phyloP scores from a whole-genome alignment of 257 asterid genomes.

The Solanum infundibuliforme region DNA sequence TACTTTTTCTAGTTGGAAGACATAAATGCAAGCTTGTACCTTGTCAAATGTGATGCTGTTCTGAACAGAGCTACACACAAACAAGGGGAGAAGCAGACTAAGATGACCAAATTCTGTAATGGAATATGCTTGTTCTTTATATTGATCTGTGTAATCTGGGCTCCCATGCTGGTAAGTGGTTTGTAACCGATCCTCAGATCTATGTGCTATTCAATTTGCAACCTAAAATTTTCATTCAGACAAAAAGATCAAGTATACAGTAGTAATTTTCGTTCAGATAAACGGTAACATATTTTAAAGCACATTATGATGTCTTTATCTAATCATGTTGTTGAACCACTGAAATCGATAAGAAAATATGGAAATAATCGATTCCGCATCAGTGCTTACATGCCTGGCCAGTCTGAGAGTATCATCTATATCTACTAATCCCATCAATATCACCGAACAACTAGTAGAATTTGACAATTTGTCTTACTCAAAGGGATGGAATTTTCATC shows the following conservation, averaged over 20 bases:
- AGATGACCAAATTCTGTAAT: constrained; percentile 87
- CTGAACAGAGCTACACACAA: constrained; percentile 83
- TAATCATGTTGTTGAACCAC: background rate
- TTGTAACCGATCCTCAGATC: background rate
- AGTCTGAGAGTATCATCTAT: background rate
- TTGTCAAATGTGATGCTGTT: constrained; percentile 88
- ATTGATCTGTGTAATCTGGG: constrained; percentile 92
- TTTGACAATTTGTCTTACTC: background rate
- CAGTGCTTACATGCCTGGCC: background rate
- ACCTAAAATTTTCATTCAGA: background rate
- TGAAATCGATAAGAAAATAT: background rate
- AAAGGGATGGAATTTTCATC: background rate
- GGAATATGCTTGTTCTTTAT: constrained; percentile 87
- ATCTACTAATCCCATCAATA: background rate
- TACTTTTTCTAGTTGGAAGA: constrained; percentile 76
- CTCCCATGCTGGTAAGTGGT: constrained; percentile 94
- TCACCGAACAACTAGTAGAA: background rate
- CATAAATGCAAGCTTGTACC: constrained; percentile 95
- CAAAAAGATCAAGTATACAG: background rate
- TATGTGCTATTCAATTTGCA: background rate
- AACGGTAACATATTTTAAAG: background rate
- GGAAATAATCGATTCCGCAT: background rate
- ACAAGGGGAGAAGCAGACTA: constrained; percentile 88
- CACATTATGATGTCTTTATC: background rate
- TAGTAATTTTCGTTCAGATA: background rate